Conservation (phyloP, 495 filamentous ascomycete genomes). For the Collariella sp. region DNA sequence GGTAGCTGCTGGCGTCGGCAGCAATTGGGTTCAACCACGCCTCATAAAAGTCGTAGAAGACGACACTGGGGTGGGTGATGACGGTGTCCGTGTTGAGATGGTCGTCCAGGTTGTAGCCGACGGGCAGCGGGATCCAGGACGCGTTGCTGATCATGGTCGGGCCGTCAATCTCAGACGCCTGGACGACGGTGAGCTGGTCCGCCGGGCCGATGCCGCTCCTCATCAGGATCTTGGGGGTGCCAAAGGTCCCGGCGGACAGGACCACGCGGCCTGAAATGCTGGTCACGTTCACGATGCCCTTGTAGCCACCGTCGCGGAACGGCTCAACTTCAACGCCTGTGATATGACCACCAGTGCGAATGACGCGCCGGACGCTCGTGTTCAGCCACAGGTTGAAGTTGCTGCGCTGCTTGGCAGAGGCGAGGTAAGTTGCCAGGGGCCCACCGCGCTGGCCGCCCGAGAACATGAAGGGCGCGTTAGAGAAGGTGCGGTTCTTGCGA, state of each 20-base stretch:
- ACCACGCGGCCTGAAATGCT: constrained; percentile 54
- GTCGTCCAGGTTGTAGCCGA: constrained; percentile 66
- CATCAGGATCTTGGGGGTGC: constrained; percentile 61
- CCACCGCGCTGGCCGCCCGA: constrained; percentile 58
- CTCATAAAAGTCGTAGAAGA: constrained; percentile 56
- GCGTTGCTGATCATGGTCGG: constrained; percentile 42
- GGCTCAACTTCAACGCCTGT: constrained; percentile 62
- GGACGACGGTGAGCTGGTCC: constrained; percentile 52
- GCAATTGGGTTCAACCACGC: constrained; percentile 43
- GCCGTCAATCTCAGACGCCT: constrained; percentile 42
- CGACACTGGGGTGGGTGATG: constrained; percentile 51
- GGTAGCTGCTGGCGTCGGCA: constrained; percentile 29
- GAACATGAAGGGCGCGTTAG: constrained; percentile 64
- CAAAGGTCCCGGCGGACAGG: constrained; percentile 61
- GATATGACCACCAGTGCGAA: constrained; percentile 51
- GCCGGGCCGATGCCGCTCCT: constrained; percentile 54
- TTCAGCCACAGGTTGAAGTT: constrained; percentile 64
- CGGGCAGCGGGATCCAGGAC: constrained; percentile 64
- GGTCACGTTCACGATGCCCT: constrained; percentile 54
- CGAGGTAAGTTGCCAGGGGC: constrained; percentile 66
- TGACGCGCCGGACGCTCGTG: constrained; percentile 56
- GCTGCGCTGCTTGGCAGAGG: constrained; percentile 46
- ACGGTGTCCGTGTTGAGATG: constrained; percentile 65
- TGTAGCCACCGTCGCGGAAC: constrained; percentile 45
- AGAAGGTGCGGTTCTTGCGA: constrained; percentile 58